Conservation (phyloP, 306 rosid genomes). For the Prunus padus region DNA sequence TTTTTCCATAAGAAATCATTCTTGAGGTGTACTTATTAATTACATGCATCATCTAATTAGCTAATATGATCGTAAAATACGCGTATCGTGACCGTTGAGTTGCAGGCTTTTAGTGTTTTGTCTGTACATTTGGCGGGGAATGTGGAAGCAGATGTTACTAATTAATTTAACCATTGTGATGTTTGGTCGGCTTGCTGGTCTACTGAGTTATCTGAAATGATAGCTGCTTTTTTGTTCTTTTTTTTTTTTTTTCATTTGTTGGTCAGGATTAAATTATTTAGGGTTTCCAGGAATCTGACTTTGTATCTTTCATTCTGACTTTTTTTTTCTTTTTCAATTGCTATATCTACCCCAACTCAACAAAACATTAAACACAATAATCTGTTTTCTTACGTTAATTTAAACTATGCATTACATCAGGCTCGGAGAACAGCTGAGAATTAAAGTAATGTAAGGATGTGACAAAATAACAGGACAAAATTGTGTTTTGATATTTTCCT, state of each 20-base stretch:
- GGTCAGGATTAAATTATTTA: not conserved
- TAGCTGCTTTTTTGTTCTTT: not conserved
- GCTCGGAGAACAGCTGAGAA: not conserved
- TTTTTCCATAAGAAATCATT: not conserved
- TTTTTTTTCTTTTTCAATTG: not conserved
- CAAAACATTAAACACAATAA: not conserved
- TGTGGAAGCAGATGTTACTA: not conserved
- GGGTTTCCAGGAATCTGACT: not conserved
- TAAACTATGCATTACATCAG: not conserved
- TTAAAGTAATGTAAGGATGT: not conserved
- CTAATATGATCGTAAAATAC: too few species aligned
- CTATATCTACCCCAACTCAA: conserved; percentile 7
- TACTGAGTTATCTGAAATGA: not conserved
- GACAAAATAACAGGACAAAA: conserved; percentile 5
- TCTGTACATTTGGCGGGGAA: not conserved
- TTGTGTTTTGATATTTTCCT: not conserved
- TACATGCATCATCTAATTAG: too few species aligned
- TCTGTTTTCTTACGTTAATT: not conserved
- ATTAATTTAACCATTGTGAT: not conserved
- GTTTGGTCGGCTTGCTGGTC: not conserved
- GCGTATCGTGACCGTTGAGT: not conserved
- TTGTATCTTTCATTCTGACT: not conserved
- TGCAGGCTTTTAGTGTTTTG: not conserved
- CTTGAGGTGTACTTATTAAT: too few species aligned
- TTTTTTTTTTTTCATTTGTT: not conserved